Evolutionary conservation across 208 protist genomes (phyloP), one percentile per base, ranked within the genome.

Genomic region (Leishmania lainsoni): DNA sequence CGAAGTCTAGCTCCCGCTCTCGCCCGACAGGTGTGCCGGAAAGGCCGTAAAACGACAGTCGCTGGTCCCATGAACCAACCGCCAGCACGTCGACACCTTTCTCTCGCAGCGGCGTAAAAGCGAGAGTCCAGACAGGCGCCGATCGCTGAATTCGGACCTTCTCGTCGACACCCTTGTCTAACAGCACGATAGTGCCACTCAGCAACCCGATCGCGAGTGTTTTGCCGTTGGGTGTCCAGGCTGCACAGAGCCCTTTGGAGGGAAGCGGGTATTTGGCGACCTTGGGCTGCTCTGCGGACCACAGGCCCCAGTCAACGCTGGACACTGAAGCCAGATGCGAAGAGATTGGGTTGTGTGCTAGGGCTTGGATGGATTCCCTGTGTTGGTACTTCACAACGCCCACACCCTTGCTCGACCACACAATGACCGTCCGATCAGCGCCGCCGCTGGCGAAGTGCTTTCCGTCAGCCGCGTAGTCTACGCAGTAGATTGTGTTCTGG

Each of bases 371-470:
- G 8, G 98, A 91, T 63, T 99, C 96, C 77, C 94, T 97, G 89
- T 99, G 99, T 65, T 93, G 91, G 87, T 98, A 99, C 88, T 98
- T 99, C 22, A 99, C 83, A 45, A 99, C 92, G 59, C 97, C 98
- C 76, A 99, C 97, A 52, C 95, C 97, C 61, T 93, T 94, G 78
- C 80, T 92, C 2, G 95, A 97, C 98, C 98, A 99, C 35, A 99
- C 87, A 86, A 99, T 99, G 39, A 99, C 98, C 5, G 81, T 94
- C 70, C 94, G 95, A 85, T 99, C 98, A 9, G 98, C 97, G 5
- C 95, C 94, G 77, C 95, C 96, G 61, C 93, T 98, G n/a, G 96
- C 97, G 86, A 99, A 99, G 39, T 61, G 79, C 84, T 98, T 98
- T 45, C 98, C 98, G 76, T 99, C 96, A 51, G 72, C 73, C 5